Evolutionary conservation across 345 rosid species (phyloP), one percentile per base, ranked within the genome.

Genomic region (Brassica rapa): DNA sequence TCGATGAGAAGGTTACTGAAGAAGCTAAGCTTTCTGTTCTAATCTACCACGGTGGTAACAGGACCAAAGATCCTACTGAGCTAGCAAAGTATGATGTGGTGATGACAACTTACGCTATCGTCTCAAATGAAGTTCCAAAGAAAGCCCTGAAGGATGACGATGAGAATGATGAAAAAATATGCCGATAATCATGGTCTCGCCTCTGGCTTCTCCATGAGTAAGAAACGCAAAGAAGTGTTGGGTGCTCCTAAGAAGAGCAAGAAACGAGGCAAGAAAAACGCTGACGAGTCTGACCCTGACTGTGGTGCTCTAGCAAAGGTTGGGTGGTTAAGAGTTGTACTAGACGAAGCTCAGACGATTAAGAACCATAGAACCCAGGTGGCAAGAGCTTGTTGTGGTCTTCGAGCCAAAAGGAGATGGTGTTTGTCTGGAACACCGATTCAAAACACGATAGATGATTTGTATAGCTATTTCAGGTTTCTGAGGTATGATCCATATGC

Each of bases 321-420:
- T 55, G 82, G 82, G 71, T 95, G 97, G 98, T 79, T 77, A 70
- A 85, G 98, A 86, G 92, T 94, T 77, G 85, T 95, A 68, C 86
- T 93, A 62, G 98, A 95, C 88, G 99, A 95, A 84, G 99, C 99
- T 76, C 99, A 95, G 83, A 93, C 97, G n/a, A 94, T 94, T 73
- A 94, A 95, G 81, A 95, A 94, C 83, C 97, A 94, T 75, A 84
- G 97, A 73, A 94, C 98, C 19, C 98, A 90, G 86, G 98, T 92
- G 63, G 95, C 98, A 75, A 88, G 97, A 84, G 98, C 98, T 63
- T 94, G 97, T 81, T 90, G 92, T 78, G 90, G 93, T 75, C 98
- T 94, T 80, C 93, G 93, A 76, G 97, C 98, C 77, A 92, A 89
- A 80, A 89, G 85, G 75, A 89, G 98, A 75, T 94, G 98, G 98